Evolutionary conservation across 495 filamentous ascomycete species (phyloP), one percentile per base, ranked within the genome.

Genomic region (Penicillium egyptiacum): DNA sequence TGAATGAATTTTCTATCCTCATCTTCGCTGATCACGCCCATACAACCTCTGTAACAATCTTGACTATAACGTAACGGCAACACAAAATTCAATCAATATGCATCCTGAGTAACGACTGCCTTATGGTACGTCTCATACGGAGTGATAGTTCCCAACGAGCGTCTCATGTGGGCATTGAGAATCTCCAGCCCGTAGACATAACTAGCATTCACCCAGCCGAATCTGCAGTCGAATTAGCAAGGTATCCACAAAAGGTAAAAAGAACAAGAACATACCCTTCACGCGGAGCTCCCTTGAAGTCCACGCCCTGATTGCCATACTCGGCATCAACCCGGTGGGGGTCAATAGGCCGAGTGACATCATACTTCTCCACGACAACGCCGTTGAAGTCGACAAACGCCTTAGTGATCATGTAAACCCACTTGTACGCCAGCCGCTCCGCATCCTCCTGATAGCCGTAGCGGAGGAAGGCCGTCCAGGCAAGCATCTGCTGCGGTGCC

Each of bases 141-240:
- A 4, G 91, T 94, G 55, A 92, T 82, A 14, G 89, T 84, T 58
- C 90, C 92, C 17, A 98, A 79, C 1, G 94, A 90, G 43, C 92
- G 85, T 68, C 83, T 84, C 82, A 91, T 90, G 69, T 95, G 90
- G 10, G 87, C 85, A 59, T 87, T 91, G 46, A 96, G 76, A 59
- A 96, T 84, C 40, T 90, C 86, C 35, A 97, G 76, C 45, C 93
- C 94, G 65, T 91, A 90, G 44, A 97, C 86, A 67, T 92, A 98
- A 65, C 91, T 96, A 56, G 92, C 94, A 65, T 98, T 98, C 64
- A 96, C 95, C 94, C 94, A 98, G 20, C 93, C 94, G 66, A 98
- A 98, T 39, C 94, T 98, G 61, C 28, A 59, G 26, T 61, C 26
- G 23, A 59, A n/a, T 77, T 66, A 76, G 72, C 54, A 23, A 30